Base-by-base conservation (phyloP, 345 rosid genomes). In the Geranium rotundifolium region DNA sequence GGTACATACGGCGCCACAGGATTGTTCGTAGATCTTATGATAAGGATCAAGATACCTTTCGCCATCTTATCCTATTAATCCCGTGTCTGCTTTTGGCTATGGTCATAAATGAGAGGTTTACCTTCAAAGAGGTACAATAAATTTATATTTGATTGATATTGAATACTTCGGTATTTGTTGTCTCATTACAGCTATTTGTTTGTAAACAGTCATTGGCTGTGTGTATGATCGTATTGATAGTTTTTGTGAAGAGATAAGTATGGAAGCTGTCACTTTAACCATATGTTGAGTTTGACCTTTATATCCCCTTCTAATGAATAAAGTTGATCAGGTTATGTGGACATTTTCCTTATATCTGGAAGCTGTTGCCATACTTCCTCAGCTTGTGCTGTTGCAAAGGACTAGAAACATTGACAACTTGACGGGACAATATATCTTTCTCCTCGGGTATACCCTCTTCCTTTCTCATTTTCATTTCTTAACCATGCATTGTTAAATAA, bases 351-450 rank as follows among this genome's bases (percentile, higher is more conserved):
- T 86, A 65, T 89, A 64, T 74, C 69, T 89, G 72, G 96, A 86
- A 78, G 96, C 93, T 57, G 85, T 86, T 63, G 89, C 90, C 58
- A 89, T 89, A 71, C 77, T 89, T 65, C 93, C 93, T 71, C 96
- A 86, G 72, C 87, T 86, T 75, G 87, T 89, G 31, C 71, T 89
- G 77, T 72, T 86, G 34, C 93, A 86, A 64, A 83, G 90, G 77
- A 86, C 96, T 56, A 80, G 80, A 64, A 89, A 89, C 57, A 86
- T 89, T 23, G 93, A 86, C 66, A 89, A 85, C 79, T 72, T 86
- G 75, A 89, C 89, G 0, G 93, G 93, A 3, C 89, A 86, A 71
- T 86, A 83, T 41, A 79, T 89, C 10, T 83, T 89, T 69, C 87
- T 89, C 59, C 89, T 89, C 57, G 93, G 91, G 96, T 86, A 84